Percentiles rank a stretch among this genome's conserved stretches.
Conservation (phyloP, 805 yeast genomes). For the Candida sonorensis region DNA sequence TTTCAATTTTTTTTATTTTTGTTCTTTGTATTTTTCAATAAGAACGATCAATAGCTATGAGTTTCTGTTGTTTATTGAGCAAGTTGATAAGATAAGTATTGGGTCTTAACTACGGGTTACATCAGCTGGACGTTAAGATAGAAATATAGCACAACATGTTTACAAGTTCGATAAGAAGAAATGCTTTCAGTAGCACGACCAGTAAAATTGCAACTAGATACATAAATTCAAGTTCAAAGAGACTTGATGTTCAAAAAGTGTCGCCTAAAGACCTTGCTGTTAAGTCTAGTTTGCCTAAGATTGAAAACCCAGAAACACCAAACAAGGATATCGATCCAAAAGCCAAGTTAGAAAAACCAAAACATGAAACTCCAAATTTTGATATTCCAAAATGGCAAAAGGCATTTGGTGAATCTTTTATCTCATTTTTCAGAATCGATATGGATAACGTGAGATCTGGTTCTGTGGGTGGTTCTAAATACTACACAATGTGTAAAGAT, state of each 20-base stretch:
- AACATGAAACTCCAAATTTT: slow-evolving; percentile 23
- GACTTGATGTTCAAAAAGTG: slow-evolving; percentile 7
- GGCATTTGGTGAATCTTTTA: slow-evolving; percentile 57
- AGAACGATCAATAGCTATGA: no score
- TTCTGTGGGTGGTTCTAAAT: slow-evolving; percentile 85
- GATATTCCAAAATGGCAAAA: slow-evolving; percentile 43
- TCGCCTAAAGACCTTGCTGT: slow-evolving; percentile 26
- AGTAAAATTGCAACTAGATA: no score
- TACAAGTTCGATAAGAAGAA: no score
- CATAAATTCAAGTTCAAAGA: neutral
- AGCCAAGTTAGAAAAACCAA: slow-evolving; percentile 23
- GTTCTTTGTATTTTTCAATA: no score
- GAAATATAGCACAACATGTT: no score
- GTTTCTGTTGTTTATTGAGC: no score
- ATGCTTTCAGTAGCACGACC: no score
- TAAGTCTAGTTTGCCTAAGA: slow-evolving; percentile 27
- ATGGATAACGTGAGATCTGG: slow-evolving; percentile 93
- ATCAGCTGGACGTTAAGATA: no score
- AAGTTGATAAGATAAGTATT: no score
- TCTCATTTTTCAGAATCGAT: slow-evolving; percentile 62
- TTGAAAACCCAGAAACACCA: slow-evolving; percentile 28
- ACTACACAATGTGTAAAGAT: slow-evolving; percentile 78
- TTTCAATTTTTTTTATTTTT: no score
- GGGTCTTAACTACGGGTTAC: no score
- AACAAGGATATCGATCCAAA: slow-evolving; percentile 30